Conservation (phyloP, 1,284 basidiomycete genomes). For the Athelia sp. region DNA sequence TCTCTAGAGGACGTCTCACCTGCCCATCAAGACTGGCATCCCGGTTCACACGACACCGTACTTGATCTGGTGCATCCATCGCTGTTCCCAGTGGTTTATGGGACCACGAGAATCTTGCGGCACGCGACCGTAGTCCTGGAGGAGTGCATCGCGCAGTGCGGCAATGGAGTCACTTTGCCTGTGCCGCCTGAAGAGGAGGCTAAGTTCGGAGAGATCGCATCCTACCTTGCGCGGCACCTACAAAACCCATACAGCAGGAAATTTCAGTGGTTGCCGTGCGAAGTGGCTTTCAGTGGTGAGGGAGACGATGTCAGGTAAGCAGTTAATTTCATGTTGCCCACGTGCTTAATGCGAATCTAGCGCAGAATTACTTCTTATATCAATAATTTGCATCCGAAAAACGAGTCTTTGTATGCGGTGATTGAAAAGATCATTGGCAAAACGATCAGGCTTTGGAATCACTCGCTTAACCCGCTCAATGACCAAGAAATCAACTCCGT, state of each 20-base stretch:
- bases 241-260: background rate
- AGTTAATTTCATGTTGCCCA: conserved; percentile 16
- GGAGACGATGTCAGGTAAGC: background rate
- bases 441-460: conserved; percentile 30
- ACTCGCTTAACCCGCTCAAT: conserved; percentile 3
- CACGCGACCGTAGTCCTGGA: conserved; percentile 10
- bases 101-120: conserved; percentile 3
- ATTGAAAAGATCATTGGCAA: conserved; percentile 25
- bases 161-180: background rate
- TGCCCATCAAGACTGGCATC: conserved; percentile 40
- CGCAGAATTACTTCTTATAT: conserved; percentile 24
- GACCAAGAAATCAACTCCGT: background rate
- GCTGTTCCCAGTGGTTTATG: conserved; percentile 34
- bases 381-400: conserved; percentile 28
- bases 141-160: background rate
- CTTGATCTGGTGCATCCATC: conserved; percentile 42
- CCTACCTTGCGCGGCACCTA: too few species aligned
- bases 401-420: conserved; percentile 22
- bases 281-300: conserved; percentile 14
- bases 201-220: background rate
- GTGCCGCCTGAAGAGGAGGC: too few species aligned
- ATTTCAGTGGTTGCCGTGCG: background rate
- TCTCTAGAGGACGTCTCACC: conserved; percentile 33
- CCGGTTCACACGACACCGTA: conserved; percentile 35
- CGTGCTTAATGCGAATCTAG: conserved; percentile 16